Conservation (phyloP, 2,329 filamentous ascomycete genomes). For the Colletotrichum eremochloae region DNA sequence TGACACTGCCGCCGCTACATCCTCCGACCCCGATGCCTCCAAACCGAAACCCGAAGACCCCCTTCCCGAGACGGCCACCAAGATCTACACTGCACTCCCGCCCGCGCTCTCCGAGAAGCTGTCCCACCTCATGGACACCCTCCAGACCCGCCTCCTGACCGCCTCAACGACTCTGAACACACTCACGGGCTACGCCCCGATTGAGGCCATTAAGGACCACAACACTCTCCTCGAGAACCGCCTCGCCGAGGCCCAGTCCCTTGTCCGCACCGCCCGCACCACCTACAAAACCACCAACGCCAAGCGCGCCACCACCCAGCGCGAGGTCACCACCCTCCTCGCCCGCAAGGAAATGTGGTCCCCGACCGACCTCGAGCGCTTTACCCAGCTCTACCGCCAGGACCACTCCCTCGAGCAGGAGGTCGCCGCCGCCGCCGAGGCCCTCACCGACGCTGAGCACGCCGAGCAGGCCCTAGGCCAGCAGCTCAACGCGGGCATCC, state of each 20-base stretch:
- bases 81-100: constrained; percentile 50
- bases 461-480: constrained; percentile 83
- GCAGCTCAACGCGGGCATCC: constrained; percentile 83
- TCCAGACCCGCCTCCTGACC: constrained; percentile 86
- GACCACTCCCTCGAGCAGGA: constrained; percentile 94
- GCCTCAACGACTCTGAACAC: constrained; percentile 93
- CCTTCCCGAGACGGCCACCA: constrained; percentile 33
- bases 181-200: constrained; percentile 92
- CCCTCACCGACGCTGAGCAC: constrained; percentile 80
- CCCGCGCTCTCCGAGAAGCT: constrained; percentile 64
- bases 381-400: constrained; percentile 90
- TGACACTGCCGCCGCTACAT: constrained; percentile 16
- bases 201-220: constrained; percentile 84
- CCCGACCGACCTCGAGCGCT: constrained; percentile 88
- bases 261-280: constrained; percentile 78
- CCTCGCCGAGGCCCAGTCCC: constrained; percentile 70
- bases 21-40: neutral
- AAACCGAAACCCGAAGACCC: constrained; percentile 18
- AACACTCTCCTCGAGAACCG: constrained; percentile 77
- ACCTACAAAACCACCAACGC: constrained; percentile 87
- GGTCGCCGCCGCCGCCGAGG: constrained; percentile 79
- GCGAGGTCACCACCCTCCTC: constrained; percentile 93
- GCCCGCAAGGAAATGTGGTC: constrained; percentile 96
- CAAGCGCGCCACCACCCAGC: constrained; percentile 88
- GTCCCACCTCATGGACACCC: constrained; percentile 84